Evolutionary conservation across 2,329 filamentous ascomycete species (phyloP), one percentile per base, ranked within the genome.

Genomic region (Colletotrichum plurivorum): DNA sequence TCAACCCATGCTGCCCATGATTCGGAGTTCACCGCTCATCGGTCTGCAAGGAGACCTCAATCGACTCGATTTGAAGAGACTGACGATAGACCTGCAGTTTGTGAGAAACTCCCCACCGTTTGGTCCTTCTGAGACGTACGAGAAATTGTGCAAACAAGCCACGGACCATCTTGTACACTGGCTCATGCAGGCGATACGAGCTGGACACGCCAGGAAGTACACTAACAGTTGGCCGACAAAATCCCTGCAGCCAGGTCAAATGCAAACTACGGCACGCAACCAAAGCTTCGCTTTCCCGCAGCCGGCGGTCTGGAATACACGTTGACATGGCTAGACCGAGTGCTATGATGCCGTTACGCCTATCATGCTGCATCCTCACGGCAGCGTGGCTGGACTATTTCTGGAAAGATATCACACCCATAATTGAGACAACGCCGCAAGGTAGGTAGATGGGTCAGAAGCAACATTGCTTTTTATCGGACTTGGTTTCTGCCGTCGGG

Each of bases 341-440:
- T 58, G 18, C n/a, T 25, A 27, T 41, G 31, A 15, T 52, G 18
- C 16, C n/a, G 20, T 18, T 41, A 10, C 10, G 41, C 45, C 20
- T 36, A 36, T 39, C 54, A 59, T 18, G 41, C 18, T 15, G n/a
- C 36, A 27, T 51, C 43, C 49, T 31, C 54, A 41, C 43, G 41
- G 41, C 4, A 43, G 31, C 22, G 27, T 15, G 22, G 13, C 41
- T 48, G 25, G 16, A 25, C 61, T 68, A 54, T 49, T 58, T 36
- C 31, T 43, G 66, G 61, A 22, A 25, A n/a, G 46, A 22, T 13
- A 8, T 16, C 5, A 7, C 18, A 39, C 22, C 54, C 43, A 8
- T 27, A 15, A 65, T 58, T n/a, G 10, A 66, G 61, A 55, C 39
- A 49, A 12, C 15, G n/a, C 41, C n/a, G 62, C 54, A 48, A 60